A percentile compares a stretch with the other conserved stretches of the same genome.
Evolutionary conservation across 176 grass and related monocot genomes (phyloP).

Genomic region (Poa pratensis): DNA sequence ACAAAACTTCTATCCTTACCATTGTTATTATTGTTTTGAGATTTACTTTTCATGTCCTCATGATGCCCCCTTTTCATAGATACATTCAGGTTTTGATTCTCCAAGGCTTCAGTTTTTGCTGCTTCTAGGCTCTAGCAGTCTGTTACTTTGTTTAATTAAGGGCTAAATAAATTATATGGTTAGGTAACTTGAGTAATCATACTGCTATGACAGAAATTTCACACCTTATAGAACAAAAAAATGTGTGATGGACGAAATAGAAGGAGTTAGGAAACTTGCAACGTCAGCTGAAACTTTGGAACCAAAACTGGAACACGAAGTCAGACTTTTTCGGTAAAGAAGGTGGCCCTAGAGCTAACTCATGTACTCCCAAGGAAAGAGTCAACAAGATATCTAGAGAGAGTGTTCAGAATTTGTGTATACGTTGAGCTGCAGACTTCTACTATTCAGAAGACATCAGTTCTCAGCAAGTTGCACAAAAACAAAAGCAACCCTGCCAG

Average conservation of each 20-base stretch:
- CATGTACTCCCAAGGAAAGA: constrained; percentile 1
- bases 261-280: constrained; percentile 5
- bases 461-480: not conserved
- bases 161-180: not conserved
- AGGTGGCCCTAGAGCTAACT: constrained; percentile 1
- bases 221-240: not conserved
- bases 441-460: not conserved
- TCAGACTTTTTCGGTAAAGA: not conserved
- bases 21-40: not conserved
- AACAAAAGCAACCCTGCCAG: not conserved
- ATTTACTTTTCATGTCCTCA: not conserved
- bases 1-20: not conserved
- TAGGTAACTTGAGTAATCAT: not conserved
- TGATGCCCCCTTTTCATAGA: not conserved
- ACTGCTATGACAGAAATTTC: not conserved
- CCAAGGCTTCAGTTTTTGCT: not conserved
- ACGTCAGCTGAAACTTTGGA: constrained; percentile 16
- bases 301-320: not conserved
- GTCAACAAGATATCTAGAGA: not conserved
- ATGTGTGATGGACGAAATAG: not conserved
- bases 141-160: constrained; percentile 11
- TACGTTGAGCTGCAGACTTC: not conserved
- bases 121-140: not conserved
- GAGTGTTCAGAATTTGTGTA: not conserved
- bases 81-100: not conserved